Evolutionary conservation across 345 rosid genomes (phyloP).

Genomic region (Rhodamnia rubescens): DNA sequence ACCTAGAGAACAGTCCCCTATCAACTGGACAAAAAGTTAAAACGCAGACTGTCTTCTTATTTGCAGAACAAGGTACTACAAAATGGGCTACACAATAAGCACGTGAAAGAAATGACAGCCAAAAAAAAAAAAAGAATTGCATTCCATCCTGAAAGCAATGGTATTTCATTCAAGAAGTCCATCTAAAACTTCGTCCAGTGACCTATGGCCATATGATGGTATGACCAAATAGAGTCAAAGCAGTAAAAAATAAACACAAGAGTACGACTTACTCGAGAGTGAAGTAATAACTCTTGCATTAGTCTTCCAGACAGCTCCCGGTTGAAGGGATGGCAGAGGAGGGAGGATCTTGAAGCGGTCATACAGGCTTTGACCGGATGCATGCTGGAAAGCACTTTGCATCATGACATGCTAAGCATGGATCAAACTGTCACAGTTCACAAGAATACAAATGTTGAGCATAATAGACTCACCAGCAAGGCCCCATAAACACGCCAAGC

Average conservation of each 20-base stretch:
- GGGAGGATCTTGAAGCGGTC: conserved; percentile 72
- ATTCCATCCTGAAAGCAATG: not conserved
- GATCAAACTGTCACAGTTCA: not conserved
- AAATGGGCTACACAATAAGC: not conserved
- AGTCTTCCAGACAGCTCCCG: conserved; percentile 27
- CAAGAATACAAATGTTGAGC: not conserved
- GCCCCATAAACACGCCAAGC: conserved; percentile 95
- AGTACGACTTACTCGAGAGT: conserved; percentile 28
- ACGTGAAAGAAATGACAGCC: not conserved
- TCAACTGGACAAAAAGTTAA: not conserved
- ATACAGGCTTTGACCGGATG: conserved; percentile 61
- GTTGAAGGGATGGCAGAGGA: conserved; percentile 40
- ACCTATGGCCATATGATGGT: not conserved
- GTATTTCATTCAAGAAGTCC: not conserved
- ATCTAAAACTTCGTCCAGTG: not conserved
- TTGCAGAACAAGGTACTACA: not conserved
- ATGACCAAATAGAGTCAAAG: not conserved
- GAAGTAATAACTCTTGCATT: conserved; percentile 33
- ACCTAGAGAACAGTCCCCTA: not conserved
- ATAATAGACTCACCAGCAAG: conserved; percentile 41
- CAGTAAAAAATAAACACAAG: not conserved
- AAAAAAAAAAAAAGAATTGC: not conserved
- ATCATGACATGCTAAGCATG: not conserved
- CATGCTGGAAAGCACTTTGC: conserved; percentile 38
- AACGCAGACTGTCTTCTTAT: not conserved